Evolutionary conservation across 768 basidiomycete species (phyloP), one percentile per base, ranked within the genome.

Genomic region (Naganishia onofrii): DNA sequence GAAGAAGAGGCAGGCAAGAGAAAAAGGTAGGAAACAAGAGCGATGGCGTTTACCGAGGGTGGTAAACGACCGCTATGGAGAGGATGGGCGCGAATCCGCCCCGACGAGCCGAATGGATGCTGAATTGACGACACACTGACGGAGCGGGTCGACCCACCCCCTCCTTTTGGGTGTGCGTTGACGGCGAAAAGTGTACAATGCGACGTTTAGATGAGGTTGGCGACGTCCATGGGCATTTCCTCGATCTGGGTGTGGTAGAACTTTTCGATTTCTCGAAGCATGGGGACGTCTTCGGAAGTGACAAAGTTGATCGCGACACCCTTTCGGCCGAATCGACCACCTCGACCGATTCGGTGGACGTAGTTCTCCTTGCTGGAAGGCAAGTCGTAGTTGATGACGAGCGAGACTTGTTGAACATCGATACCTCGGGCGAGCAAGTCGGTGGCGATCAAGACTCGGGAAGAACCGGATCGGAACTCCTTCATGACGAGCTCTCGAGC

Each of bases 341-440:
- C 96, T 72, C 96, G 93, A 82, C 96, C 96, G 80, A 98, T 98
- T 79, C 96, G 91, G 84, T 99, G 96, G 75, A 99, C 97, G 84
- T 99, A 99, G 82, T 99, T 97, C 87, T 97, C 95, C 76, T 81
- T 81, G 75, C 66, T 60, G 58, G 29, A 32, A 60, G 92, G 94
- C 66, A 97, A 86, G 81, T 97, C 93, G 79, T 95, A 95, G 83
- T 95, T 96, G 79, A 96, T 95, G 77, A 96, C 95, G 69, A 97
- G 85, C 53, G 93, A 97, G 67, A 98, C 93, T 81, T 97, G 94
- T 77, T 95, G 93, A 23, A 99, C 93, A 80, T 99, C 95, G 79
- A 99, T 96, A 76, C 95, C 95, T 77, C 95, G 89, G 54, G 95
- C 94, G 91, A 93, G 94, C 66, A 95, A 91, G 79, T 95, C 94